Base-by-base conservation (phyloP, 495 filamentous ascomycete species). In the Lasiosphaeris hirsuta region DNA sequence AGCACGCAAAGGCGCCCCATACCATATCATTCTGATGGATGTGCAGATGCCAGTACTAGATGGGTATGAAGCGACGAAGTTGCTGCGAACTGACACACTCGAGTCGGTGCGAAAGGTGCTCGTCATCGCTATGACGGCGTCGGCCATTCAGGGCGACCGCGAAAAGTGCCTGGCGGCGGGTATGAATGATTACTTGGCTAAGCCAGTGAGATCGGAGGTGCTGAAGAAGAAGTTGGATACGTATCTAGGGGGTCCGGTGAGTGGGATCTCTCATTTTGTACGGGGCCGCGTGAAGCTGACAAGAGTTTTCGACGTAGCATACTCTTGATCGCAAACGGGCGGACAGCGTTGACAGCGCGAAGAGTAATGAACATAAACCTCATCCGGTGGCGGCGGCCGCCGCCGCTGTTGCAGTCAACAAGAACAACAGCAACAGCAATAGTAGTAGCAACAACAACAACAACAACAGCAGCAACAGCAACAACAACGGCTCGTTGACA, bases 111-210 rank as follows among this genome's bases (percentile, higher is more conserved):
- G 87, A 41, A 82, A 86, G 42, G 82, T 92, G 0, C 77, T 96
- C 10, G 85, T 96, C 51, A 94, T 96, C 57, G 91, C 91, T 38
- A 96, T 96, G 92, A 96, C 92, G 3, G 92, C 92, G 2, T 88
- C 84, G 50, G 92, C 92, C 13, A 96, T 96, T 61, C 87, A 90
- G 66, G 92, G 92, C 38, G 92, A 96, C 61, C 80, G 90, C 30
- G 92, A 96, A 70, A 95, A 92, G 69, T 96, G 92, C 63, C 76
- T 96, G 13, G 90, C 90, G 23, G 89, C 90, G 0, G 92, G 92
- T 30, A 96, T 96, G 92, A 96, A 96, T 72, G 90, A 96, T 60
- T 96, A 96, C 58, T 83, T 96, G 5, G 90, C 92, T 19, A 96
- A 96, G 68, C 92, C 92, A 8, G 92, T 96, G 1, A 79, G 90